Percentiles rank a stretch among this genome's conserved stretches.
Conservation (phyloP, 345 rosid species). For the Syzygium aromaticum region DNA sequence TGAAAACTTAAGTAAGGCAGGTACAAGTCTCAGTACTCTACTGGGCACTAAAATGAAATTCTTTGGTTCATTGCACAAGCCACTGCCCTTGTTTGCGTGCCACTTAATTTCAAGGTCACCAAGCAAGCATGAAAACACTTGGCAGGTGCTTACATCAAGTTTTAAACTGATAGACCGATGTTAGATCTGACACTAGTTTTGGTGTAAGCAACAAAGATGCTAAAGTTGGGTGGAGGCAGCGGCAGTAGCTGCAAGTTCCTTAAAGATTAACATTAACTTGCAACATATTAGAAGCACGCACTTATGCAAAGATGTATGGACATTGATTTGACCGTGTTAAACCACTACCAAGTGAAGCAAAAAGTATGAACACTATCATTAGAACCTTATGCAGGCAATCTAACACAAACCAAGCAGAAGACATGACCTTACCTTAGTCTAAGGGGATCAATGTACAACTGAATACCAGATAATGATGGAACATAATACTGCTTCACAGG, state of each 20-base stretch:
- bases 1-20: not conserved
- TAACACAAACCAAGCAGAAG: not conserved
- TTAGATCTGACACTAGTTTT: not conserved
- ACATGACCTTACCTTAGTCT: conserved; percentile 32
- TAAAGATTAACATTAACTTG: not conserved
- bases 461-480: conserved; percentile 61
- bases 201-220: not conserved
- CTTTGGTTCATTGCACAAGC: not conserved
- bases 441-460: conserved; percentile 33
- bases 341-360: not conserved
- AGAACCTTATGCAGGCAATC: not conserved
- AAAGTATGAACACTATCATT: not conserved
- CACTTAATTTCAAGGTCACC: not conserved
- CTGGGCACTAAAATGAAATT: not conserved
- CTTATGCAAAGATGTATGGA: not conserved
- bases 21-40: not conserved
- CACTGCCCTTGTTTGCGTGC: not conserved
- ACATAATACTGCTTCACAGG: conserved; percentile 54
- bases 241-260: not conserved
- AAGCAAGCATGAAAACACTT: not conserved
- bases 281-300: not conserved
- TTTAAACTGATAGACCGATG: not conserved
- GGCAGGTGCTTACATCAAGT: not conserved
- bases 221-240: not conserved
- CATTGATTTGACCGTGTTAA: not conserved